phyloP scores from a whole-genome alignment of 768 basidiomycete species.

The Steccherinum ochraceum region DNA sequence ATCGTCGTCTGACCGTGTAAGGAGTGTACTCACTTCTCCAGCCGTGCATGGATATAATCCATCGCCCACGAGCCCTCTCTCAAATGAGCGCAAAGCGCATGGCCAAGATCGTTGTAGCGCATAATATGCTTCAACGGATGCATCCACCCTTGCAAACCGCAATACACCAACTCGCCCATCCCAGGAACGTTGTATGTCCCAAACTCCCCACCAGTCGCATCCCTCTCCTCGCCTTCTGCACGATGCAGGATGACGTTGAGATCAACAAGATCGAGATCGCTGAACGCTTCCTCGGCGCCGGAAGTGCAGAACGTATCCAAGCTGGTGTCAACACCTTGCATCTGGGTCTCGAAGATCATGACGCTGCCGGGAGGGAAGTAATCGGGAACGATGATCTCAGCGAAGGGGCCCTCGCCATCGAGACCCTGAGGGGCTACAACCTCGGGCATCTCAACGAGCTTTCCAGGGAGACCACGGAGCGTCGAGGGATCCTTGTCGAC shows the following conservation, averaged over 20 bases:
- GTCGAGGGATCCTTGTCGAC: constrained; percentile 39
- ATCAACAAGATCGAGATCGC: constrained; percentile 72
- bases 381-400: constrained; percentile 80
- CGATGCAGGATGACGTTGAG: constrained; percentile 86
- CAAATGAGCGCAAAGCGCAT: constrained; percentile 83
- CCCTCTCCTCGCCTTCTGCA: constrained; percentile 85
- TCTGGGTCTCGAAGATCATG: constrained; percentile 85
- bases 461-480: constrained; percentile 68
- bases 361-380: constrained; percentile 94
- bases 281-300: constrained; percentile 69
- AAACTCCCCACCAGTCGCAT: constrained; percentile 75
- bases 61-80: constrained; percentile 89
- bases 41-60: constrained; percentile 73
- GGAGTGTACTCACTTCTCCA: constrained; percentile 53
- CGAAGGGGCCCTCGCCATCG: constrained; percentile 64
- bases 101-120: constrained; percentile 88
- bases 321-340: constrained; percentile 61
- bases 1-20: neutral
- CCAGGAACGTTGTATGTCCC: constrained; percentile 82
- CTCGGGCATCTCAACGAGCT: constrained; percentile 55
- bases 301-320: constrained; percentile 72
- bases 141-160: constrained; percentile 98
- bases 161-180: constrained; percentile 74
- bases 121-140: constrained; percentile 77
- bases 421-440: constrained; percentile 54